Conservation (phyloP, 208 protist species). For the Acanthamoeba culbertsoni region DNA sequence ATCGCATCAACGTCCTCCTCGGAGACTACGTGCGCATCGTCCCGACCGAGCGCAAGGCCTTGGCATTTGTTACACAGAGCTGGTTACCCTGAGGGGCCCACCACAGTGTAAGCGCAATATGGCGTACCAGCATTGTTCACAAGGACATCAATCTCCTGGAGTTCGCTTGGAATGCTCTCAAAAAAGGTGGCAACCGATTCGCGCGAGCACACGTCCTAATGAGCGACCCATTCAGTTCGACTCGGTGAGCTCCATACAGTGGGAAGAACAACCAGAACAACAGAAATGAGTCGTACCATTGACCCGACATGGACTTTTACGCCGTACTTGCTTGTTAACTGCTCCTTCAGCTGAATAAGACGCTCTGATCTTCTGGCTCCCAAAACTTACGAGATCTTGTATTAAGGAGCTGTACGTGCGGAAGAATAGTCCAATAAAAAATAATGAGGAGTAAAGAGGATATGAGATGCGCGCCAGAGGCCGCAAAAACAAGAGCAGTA, state of each 20-base stretch:
- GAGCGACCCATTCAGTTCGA: no score
- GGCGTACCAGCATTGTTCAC: constrained; percentile 49
- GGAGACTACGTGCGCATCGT: background rate
- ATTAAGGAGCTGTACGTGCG: background rate
- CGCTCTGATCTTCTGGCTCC: background rate
- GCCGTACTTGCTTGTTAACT: background rate
- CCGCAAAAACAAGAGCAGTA: background rate
- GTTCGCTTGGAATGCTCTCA: background rate
- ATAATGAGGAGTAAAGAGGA: background rate
- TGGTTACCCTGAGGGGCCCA: no score
- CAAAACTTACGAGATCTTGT: background rate
- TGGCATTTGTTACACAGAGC: no score
- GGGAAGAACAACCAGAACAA: background rate
- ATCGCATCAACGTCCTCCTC: constrained; percentile 32
- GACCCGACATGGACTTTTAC: background rate
- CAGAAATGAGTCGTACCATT: background rate
- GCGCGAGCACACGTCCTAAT: background rate
- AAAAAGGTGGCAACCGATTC: background rate
- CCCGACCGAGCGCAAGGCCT: background rate
- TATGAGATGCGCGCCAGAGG: background rate
- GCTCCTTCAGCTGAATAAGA: background rate
- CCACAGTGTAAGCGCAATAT: background rate
- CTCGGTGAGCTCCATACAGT: no score
- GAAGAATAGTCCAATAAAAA: background rate
- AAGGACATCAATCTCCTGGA: constrained; percentile 1